Evolutionary conservation across 768 basidiomycete species (phyloP).

Genomic region (Rhodotorula sphaerocarpa): DNA sequence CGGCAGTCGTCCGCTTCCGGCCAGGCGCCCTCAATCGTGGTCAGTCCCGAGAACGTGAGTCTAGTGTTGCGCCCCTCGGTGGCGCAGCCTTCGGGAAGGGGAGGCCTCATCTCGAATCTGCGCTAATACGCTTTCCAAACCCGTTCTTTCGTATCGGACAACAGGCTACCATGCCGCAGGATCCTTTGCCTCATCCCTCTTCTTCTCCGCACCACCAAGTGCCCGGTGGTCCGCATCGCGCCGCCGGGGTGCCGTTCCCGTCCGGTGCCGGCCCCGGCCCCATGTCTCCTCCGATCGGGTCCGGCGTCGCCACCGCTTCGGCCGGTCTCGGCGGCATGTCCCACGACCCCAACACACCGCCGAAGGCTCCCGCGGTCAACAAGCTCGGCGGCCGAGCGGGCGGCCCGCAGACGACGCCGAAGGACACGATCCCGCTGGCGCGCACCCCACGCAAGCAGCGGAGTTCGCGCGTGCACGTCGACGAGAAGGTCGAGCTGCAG

Average conservation of each 20-base stretch:
- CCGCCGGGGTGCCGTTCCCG: constrained; percentile 30
- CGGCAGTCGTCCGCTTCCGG: too few species aligned
- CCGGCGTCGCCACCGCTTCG: not conserved
- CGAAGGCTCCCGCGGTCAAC: constrained; percentile 42
- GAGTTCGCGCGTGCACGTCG: constrained; percentile 90
- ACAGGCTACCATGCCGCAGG: constrained; percentile 45
- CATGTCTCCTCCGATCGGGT: constrained; percentile 15
- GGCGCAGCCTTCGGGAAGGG: too few species aligned
- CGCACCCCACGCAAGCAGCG: constrained; percentile 96
- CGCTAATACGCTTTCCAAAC: too few species aligned
- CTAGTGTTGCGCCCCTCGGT: too few species aligned
- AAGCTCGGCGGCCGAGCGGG: constrained; percentile 39
- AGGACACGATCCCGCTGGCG: constrained; percentile 82
- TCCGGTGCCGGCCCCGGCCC: constrained; percentile 7
- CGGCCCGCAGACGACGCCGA: constrained; percentile 55
- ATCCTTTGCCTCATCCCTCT: constrained; percentile 46
- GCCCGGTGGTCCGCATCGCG: constrained; percentile 34
- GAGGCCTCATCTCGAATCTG: too few species aligned
- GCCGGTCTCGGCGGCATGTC: not conserved
- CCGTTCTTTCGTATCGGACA: not conserved
- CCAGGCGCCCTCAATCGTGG: constrained; percentile 28
- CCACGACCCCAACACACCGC: constrained; percentile 39
- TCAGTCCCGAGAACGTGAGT: constrained; percentile 29
- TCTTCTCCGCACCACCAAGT: constrained; percentile 41
- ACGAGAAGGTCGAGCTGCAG: constrained; percentile 93